A percentile compares a stretch with the other conserved stretches of the same genome.
phyloP scores from a whole-genome alignment of 176 grass and related monocot species.

The Secale cereale region DNA sequence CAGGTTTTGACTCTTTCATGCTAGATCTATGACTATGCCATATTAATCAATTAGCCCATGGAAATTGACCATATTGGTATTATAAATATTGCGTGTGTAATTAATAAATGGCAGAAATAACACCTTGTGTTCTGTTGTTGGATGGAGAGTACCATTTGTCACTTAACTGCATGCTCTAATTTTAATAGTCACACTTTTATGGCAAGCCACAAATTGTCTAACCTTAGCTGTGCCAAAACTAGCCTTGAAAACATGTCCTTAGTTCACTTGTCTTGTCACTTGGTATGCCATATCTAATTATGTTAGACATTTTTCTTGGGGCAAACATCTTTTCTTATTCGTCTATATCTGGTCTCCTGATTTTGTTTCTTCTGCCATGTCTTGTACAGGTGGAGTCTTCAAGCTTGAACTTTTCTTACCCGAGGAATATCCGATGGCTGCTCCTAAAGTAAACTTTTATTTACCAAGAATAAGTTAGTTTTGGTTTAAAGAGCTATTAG shows the following conservation, averaged over 20 bases:
- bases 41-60: not conserved
- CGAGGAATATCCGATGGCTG: conserved; percentile 96
- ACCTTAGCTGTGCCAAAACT: not conserved
- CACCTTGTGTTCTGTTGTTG: not conserved
- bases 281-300: not conserved
- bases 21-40: not conserved
- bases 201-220: no score
- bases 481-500: not conserved
- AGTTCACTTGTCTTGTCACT: not conserved
- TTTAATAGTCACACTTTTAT: no score
- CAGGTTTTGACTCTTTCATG: not conserved
- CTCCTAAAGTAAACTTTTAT: conserved; percentile 69
- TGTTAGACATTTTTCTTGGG: not conserved
- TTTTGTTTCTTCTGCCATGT: conserved; percentile 14
- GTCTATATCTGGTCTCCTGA: conserved; percentile 1
- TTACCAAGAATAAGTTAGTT: not conserved
- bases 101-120: not conserved
- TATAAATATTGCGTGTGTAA: not conserved
- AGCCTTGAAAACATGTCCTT: not conserved
- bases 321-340: not conserved
- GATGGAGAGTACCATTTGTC: not conserved
- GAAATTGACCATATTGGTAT: not conserved
- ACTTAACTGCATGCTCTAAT: not conserved
- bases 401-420: conserved; percentile 96
- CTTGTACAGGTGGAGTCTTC: conserved; percentile 72